Conservation (phyloP, 352 stramenopile species). For the Blastocystis sp. region DNA sequence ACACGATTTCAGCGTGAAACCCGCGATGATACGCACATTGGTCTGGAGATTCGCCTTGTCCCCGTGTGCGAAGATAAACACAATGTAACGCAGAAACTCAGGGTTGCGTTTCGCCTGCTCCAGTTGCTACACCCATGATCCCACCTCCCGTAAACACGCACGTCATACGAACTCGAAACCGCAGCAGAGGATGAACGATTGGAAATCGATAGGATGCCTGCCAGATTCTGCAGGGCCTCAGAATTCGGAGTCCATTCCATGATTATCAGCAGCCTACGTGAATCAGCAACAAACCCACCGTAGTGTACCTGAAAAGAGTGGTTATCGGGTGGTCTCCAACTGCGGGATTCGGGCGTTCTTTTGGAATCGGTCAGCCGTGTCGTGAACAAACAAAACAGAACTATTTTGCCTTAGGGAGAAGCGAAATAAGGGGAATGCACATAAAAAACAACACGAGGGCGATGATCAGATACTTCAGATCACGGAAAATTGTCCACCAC, state of each 20-base stretch:
- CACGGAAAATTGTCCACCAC: background rate
- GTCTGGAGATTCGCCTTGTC: background rate
- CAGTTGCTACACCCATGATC: background rate
- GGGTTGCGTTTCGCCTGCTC: constrained; percentile 45
- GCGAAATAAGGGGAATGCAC: background rate
- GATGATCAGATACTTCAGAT: background rate
- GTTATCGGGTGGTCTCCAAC: background rate
- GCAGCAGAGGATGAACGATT: background rate
- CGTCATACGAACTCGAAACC: background rate
- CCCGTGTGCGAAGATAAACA: constrained; percentile 30
- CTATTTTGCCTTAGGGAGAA: background rate
- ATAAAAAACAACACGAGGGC: background rate
- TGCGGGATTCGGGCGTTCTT: background rate
- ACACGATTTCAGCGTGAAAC: constrained; percentile 48
- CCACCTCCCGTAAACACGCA: background rate
- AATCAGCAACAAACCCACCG: too few relatives aligned
- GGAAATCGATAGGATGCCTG: background rate
- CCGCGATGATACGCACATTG: constrained; percentile 12
- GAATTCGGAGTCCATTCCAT: constrained; percentile 24
- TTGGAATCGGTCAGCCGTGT: background rate
- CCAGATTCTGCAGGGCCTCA: constrained; percentile 3
- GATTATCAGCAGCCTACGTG: background rate
- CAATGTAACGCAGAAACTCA: constrained; percentile 39
- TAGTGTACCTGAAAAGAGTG: background rate
- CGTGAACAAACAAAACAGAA: background rate